phyloP scores from a whole-genome alignment of 768 basidiomycete species.

The Podaxis sp. region DNA sequence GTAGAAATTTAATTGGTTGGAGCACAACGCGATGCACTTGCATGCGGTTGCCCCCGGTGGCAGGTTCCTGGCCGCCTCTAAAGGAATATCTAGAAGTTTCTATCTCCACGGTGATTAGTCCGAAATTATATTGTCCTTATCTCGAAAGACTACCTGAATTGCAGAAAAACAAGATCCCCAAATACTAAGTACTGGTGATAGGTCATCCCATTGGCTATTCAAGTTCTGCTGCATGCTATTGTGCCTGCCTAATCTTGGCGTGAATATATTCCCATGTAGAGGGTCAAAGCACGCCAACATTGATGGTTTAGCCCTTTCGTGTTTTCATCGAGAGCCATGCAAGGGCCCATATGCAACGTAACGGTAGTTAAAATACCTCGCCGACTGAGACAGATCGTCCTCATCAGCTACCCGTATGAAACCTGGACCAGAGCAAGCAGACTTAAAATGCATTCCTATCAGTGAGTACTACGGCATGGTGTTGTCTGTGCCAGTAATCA shows the following conservation, averaged over 20 bases:
- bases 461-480: not conserved
- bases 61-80: not conserved
- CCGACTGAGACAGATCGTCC: not conserved
- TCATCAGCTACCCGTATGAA: not conserved
- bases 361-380: not conserved
- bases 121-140: not conserved
- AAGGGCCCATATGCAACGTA: slow-evolving; percentile 1
- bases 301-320: not conserved
- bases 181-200: too few relatives aligned
- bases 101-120: slow-evolving; percentile 2
- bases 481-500: not conserved
- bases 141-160: too few relatives aligned
- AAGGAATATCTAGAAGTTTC: not conserved
- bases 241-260: not conserved
- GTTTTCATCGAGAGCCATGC: slow-evolving; percentile 1
- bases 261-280: not conserved
- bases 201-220: too few relatives aligned
- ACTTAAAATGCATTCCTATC: not conserved
- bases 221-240: too few relatives aligned
- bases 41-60: not conserved
- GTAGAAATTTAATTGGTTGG: not conserved
- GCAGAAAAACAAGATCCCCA: too few relatives aligned
- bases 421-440: not conserved
- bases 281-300: not conserved
- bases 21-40: not conserved